Conservation (phyloP, 371 early-diverging fungal species). For the Mortierella sp. region DNA sequence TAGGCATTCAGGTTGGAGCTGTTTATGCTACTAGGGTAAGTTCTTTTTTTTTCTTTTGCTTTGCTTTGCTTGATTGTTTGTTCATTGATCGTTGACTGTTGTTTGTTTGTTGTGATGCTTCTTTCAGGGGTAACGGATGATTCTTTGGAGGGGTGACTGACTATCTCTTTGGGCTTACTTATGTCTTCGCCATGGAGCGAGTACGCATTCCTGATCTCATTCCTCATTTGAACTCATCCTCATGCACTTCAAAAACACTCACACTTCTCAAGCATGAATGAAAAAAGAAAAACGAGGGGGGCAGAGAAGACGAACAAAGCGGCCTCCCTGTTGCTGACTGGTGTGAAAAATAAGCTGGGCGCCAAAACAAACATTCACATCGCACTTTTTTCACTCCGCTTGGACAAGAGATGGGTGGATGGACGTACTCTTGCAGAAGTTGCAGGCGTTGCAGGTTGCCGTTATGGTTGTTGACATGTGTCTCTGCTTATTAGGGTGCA, state of each 20-base stretch:
- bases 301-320: background rate
- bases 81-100: background rate
- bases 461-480: background rate
- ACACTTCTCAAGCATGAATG: too few species aligned
- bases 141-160: too few species aligned
- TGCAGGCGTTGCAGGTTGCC: background rate
- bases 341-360: background rate
- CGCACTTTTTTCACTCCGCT: background rate
- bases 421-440: background rate
- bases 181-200: too few species aligned
- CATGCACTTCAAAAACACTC: too few species aligned
- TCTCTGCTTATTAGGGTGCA: background rate
- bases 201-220: too few species aligned
- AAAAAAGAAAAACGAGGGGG: background rate
- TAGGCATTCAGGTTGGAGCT: conserved; percentile 30
- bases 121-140: background rate
- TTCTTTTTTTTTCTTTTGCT: background rate
- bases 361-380: background rate
- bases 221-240: too few species aligned
- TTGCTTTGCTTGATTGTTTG: background rate
- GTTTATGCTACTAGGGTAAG: conserved; percentile 46
- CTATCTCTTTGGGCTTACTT: too few species aligned
- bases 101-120: background rate
- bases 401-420: background rate
- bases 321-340: background rate